Percentiles rank a stretch among this genome's conserved stretches.
These are phyloP conservation scores for Colletotrichum plurivorum DNA, from an alignment of 2,329 filamentous ascomycete genomes.

Conservation along the genomic window DNA sequence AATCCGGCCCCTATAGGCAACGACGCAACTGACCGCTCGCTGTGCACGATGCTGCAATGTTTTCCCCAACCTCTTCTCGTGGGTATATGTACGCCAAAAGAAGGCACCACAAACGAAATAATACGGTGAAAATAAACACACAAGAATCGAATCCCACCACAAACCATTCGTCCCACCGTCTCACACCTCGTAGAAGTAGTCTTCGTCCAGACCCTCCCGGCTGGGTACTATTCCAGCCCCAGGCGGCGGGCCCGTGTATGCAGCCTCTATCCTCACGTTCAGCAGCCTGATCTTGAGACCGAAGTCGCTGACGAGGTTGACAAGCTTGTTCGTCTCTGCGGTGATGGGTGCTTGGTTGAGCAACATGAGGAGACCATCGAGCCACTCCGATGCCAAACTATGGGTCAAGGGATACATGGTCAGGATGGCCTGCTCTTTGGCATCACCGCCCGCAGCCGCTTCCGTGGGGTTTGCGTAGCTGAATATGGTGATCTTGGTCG, in stretches of 20 bases:
- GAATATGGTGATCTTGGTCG: slow-evolving; percentile 93
- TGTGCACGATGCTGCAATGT: slow-evolving; percentile 32
- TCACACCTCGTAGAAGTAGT: slow-evolving; percentile 91
- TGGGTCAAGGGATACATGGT: slow-evolving; percentile 87
- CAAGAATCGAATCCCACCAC: slow-evolving; percentile 10
- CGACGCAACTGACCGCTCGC: slow-evolving; percentile 30
- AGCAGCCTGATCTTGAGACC: slow-evolving; percentile 92
- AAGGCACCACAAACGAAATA: slow-evolving; percentile 29
- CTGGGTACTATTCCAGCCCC: slow-evolving; percentile 84
- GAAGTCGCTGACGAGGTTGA: slow-evolving; percentile 88
- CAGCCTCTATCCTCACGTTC: slow-evolving; percentile 89
- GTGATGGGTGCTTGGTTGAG: slow-evolving; percentile 96
- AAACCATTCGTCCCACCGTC: not conserved
- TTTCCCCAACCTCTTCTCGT: slow-evolving; percentile 13
- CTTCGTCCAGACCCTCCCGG: slow-evolving; percentile 87
- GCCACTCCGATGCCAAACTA: slow-evolving; percentile 92
- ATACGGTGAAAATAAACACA: not conserved
- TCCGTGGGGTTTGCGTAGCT: slow-evolving; percentile 70
- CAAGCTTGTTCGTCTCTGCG: slow-evolving; percentile 92
- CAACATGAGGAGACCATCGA: slow-evolving; percentile 95
- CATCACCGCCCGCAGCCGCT: slow-evolving; percentile 48
- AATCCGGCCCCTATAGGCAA: slow-evolving; percentile 21
- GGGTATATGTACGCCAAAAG: slow-evolving; percentile 38
- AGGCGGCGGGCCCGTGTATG: slow-evolving; percentile 75
- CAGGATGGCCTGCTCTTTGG: slow-evolving; percentile 80